phyloP scores from a whole-genome alignment of 225 moss, liverwort and hornwort genomes.

The Straminergon stramineum region DNA sequence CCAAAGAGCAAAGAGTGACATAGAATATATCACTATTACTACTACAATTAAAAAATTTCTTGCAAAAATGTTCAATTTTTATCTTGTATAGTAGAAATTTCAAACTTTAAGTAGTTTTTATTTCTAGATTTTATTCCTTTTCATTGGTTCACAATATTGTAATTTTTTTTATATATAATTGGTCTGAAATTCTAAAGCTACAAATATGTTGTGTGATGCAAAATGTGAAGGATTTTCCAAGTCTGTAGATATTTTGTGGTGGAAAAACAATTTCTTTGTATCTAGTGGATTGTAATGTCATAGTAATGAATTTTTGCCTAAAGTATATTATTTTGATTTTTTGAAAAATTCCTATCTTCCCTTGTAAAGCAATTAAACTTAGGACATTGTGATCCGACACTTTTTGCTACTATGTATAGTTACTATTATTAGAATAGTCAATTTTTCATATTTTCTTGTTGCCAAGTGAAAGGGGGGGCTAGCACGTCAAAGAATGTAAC shows the following conservation, averaged over 20 bases:
- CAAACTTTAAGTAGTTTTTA: too few relatives aligned
- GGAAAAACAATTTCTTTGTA: not conserved
- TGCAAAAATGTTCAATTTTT: not conserved
- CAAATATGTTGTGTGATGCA: not conserved
- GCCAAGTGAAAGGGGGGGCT: too few relatives aligned
- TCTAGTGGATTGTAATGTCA: not conserved
- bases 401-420: too few relatives aligned
- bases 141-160: not conserved
- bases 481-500: too few relatives aligned
- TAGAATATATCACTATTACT: not conserved
- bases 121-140: not conserved
- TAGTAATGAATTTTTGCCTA: too few relatives aligned
- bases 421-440: too few relatives aligned
- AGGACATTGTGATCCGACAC: too few relatives aligned
- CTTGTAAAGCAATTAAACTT: not conserved
- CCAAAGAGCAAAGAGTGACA: not conserved
- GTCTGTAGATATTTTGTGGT: not conserved
- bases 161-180: not conserved
- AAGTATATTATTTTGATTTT: not conserved
- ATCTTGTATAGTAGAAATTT: not conserved
- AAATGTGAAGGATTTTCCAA: not conserved
- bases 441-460: too few relatives aligned
- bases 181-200: too few relatives aligned
- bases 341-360: not conserved
- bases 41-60: not conserved